These are phyloP conservation scores for Vachellia pachyceras DNA, from an alignment of 306 rosid species.

Conservation along the genomic window DNA sequence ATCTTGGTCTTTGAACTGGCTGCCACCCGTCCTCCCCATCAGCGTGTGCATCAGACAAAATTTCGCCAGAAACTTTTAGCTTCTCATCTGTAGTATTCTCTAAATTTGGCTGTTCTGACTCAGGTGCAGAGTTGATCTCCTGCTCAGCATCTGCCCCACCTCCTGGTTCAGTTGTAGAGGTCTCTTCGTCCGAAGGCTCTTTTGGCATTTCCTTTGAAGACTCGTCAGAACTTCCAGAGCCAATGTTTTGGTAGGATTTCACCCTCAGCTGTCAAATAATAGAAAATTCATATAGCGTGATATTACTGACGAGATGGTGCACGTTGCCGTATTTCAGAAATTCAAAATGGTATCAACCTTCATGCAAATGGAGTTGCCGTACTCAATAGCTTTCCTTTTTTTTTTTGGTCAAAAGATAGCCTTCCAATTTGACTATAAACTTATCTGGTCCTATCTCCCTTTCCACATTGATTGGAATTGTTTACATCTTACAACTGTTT, in stretches of 20 bases:
- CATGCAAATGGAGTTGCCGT: background rate
- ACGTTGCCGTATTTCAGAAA: conserved; percentile 14
- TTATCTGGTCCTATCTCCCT: conserved; percentile 20
- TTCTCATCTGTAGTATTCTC: conserved; percentile 61
- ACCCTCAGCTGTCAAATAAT: conserved; percentile 68
- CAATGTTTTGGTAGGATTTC: conserved; percentile 57
- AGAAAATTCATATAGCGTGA: conserved; percentile 38
- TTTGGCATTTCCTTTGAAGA: conserved; percentile 75
- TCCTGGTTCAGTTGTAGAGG: conserved; percentile 48
- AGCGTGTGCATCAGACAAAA: conserved; percentile 64
- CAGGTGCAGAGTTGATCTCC: conserved; percentile 58
- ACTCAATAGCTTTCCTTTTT: background rate
- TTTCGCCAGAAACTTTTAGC: conserved; percentile 46
- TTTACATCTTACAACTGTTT: conserved; percentile 16
- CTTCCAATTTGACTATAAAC: conserved; percentile 2
- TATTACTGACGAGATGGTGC: conserved; percentile 6
- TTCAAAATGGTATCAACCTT: conserved; percentile 26
- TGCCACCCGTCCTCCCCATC: conserved; percentile 98
- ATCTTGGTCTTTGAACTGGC: conserved; percentile 96
- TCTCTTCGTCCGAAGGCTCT: conserved; percentile 81
- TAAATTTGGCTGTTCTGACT: conserved; percentile 50
- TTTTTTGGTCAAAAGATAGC: background rate
- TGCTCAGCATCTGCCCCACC: conserved; percentile 55
- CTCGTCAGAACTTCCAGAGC: conserved; percentile 63
- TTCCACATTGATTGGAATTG: conserved; percentile 2